A percentile compares a stretch with the other conserved stretches of the same genome.
Conservation (phyloP, 768 basidiomycete species). For the Stropharia rugosoannulata region DNA sequence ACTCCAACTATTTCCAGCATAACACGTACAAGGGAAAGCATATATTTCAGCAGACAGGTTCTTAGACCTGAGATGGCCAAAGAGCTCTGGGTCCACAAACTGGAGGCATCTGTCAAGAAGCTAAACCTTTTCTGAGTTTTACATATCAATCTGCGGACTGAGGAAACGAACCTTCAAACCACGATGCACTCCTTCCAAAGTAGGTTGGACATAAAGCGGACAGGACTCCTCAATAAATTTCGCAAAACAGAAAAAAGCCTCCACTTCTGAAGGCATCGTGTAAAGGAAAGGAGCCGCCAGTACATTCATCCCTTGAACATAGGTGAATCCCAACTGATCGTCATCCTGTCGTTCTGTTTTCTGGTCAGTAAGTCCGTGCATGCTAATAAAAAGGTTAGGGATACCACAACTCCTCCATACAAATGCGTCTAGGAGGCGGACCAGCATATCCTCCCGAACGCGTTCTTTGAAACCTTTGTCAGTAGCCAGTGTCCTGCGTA, state of each 20-base stretch:
- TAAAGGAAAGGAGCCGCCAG: constrained; percentile 97
- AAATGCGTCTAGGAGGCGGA: constrained; percentile 95
- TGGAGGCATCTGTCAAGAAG: constrained; percentile 91
- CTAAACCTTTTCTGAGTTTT: constrained; percentile 36
- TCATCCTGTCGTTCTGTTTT: constrained; percentile 69
- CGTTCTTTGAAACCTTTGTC: constrained; percentile 98
- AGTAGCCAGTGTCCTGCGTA: constrained; percentile 81
- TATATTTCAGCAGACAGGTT: constrained; percentile 96
- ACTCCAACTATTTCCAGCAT: neutral
- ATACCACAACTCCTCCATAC: constrained; percentile 93
- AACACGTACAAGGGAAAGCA: constrained; percentile 86
- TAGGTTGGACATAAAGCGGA: constrained; percentile 96
- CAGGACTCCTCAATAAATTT: constrained; percentile 95
- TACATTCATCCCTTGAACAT: constrained; percentile 99
- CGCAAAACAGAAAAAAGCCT: constrained; percentile 96
- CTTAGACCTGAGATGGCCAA: constrained; percentile 77
- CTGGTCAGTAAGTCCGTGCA: neutral
- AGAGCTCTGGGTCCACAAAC: constrained; percentile 88
- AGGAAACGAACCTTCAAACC: constrained; percentile 75
- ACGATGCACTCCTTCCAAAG: constrained; percentile 91
- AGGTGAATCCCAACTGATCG: constrained; percentile 86
- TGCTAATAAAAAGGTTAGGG: constrained; percentile 1
- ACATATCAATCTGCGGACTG: neutral
- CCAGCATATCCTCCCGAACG: constrained; percentile 95
- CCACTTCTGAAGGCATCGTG: constrained; percentile 96